Evolutionary conservation across 169 alveolate genomes (phyloP), one percentile per base, ranked within the genome.

Genomic region (Pseudocohnilembus persalinus): DNA sequence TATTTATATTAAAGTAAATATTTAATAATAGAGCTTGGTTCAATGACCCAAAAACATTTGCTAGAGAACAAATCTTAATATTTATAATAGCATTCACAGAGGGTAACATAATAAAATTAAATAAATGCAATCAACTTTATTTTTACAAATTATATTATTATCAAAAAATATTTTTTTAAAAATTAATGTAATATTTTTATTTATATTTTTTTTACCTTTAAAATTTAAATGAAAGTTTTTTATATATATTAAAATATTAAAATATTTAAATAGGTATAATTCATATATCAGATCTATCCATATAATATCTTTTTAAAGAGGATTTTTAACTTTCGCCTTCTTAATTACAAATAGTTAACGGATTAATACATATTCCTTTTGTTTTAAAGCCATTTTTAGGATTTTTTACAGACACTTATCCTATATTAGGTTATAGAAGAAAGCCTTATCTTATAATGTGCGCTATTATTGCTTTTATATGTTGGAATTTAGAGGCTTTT

Each of bases 381-480:
- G 91, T 93, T 26, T 82, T 94, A n/a, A 95, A 96, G 79, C 97
- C 98, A 25, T 33, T 96, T 30, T 94, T 92, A 83, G 98, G 98
- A 6, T 87, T 96, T 68, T 89, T 96, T 1, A 91, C 95, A 82
- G 98, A 96, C 88, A 85, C 91, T 31, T 73, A 83, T 76, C 95
- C 96, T 1, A 79, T 96, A 25, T 89, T 76, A 29, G 97, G 97
- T 1, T 90, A 84, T 72, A 91, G 95, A 76, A 87, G 98, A 68
- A 88, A 89, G 81, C 79, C 94, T 35, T 94, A 96, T 83, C 82
- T 96, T 15, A 78, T 89, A 27, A 33, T 91, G 25, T 94, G 89
- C 81, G 88, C 92, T 0, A 29, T 91, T 26, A 0, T 91, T 11
- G 83, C 88, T 28, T 77, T 85, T 25, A n/a, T 82, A 11, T 88